Base-by-base conservation (phyloP, 805 yeast species). In the Candida silvatica region DNA sequence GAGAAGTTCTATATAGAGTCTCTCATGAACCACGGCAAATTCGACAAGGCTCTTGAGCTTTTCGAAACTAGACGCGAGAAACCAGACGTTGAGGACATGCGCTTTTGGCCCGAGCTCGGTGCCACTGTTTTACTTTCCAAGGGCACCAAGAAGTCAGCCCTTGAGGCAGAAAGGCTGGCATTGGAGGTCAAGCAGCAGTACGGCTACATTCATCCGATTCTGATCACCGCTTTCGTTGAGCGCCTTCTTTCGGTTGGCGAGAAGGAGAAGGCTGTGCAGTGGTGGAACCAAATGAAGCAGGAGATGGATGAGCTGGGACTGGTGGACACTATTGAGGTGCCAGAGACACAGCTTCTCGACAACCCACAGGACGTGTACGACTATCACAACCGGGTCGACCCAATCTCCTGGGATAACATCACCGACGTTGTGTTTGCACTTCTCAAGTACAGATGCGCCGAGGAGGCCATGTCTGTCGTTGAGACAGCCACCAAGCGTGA, bases 31-130 rank as follows among this genome's bases (percentile, higher is more conserved):
- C 55, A 51, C 41, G 54, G 56, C 2, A 42, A 61, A 3, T 51
- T 46, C 36, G 41, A 51, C 6, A 52, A 56, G 25, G 77, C 76
- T 0, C 48, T 49, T 5, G 40, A 51, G 6, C 48, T 71, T 15
- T 66, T 64, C 42, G 41, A 49, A 14, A 47, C 63, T 1, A 52
- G 64, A 36, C 47, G 52, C 31, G 49, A 41, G 2, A 62, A 62
- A 5, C 39, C 41, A 1, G 61, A 64, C 37, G 61, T 56, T 6
- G 35, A 38, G 25, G 47, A 42, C 20, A 63, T 69, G 38, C 49
- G 74, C 36, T 73, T 74, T 62, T 73, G 79, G 79, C 53, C 56
- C 38, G 78, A 72, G 34, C 37, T 66, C 17, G 72, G 76, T n/a
- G 52, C 64, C 37, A 58, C 56, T 38, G 54, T 67, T 5, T 55